These are phyloP conservation scores for Aspergillus sclerotioniger DNA, from an alignment of 495 filamentous ascomycete genomes.

Conservation along the genomic window DNA sequence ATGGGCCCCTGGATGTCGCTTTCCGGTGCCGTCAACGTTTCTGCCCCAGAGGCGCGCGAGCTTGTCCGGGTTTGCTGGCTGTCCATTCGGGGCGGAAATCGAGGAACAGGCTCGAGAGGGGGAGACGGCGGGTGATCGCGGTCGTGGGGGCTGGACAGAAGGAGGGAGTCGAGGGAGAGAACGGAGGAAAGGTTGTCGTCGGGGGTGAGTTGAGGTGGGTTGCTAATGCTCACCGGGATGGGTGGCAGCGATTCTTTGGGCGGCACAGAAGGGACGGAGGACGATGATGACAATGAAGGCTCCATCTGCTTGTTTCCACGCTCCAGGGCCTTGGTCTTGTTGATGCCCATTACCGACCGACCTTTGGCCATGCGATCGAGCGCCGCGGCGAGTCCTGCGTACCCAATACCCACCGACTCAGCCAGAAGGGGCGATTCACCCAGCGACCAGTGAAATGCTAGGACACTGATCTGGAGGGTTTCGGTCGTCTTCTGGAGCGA, in stretches of 20 bases:
- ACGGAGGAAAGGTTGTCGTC: slow-evolving; percentile 22
- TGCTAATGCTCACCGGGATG: neutral
- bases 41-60: slow-evolving; percentile 7
- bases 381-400: slow-evolving; percentile 24
- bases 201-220: neutral
- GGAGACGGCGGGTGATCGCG: neutral
- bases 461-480: slow-evolving; percentile 24
- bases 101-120: neutral
- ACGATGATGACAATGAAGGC: neutral
- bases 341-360: slow-evolving; percentile 23
- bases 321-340: slow-evolving; percentile 16
- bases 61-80: neutral
- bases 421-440: slow-evolving; percentile 17
- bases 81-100: neutral
- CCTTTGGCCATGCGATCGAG: slow-evolving; percentile 28
- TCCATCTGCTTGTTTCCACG: slow-evolving; percentile 8
- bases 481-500: slow-evolving; percentile 23
- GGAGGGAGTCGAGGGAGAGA: slow-evolving; percentile 18
- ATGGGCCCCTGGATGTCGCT: neutral
- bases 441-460: slow-evolving; percentile 28
- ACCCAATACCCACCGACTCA: slow-evolving; percentile 26
- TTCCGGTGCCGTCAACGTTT: neutral
- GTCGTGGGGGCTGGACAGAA: slow-evolving; percentile 6
- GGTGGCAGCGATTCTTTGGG: slow-evolving; percentile 10
- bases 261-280: slow-evolving; percentile 18